Base-by-base conservation (phyloP, 305 asterid species). In the Fraxinus nigra region DNA sequence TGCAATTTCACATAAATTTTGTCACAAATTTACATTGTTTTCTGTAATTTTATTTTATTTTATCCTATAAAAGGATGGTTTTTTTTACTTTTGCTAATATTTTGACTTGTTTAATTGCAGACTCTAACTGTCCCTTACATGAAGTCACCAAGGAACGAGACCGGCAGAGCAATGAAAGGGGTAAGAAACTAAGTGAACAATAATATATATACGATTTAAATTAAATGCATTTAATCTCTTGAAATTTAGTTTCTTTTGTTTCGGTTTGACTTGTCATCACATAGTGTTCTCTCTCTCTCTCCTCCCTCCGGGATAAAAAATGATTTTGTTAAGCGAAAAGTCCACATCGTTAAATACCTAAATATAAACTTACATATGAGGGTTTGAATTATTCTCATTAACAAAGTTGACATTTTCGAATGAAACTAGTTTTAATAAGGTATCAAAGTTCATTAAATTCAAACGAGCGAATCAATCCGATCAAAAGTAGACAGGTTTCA, bases 91-190 rank as follows among this genome's bases (percentile, higher is more conserved):
- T 40, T 40, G 48, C 16, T 43, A 43, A 48, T 14, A 48, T 48
- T 48, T 48, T 13, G 20, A 14, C 20, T 14, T 48, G 7, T 48
- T 51, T 20, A 18, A 24, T 46, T 82, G 87, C 93, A 95, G 98
- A 95, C 97, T 18, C 82, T 93, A 84, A 93, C 98, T 81, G 92
- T 95, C 22, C 98, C 98, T 34, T 95, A 95, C 85, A 88, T 95
- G 94, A 93, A 93, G 87, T 85, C 93, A 18, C 86, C 98, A 7
- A 87, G 93, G 77, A 90, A 84, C 90, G 92, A 89, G 82, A 78
- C 85, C 76, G 79, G 82, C 76, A 87, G 92, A 87, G 72, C 87
- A 81, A 46, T 70, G 65, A 92, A 87, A 77, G 92, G 86, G 95
- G 98, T 94, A 90, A 82, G 88, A 20, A 76, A 76, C 22, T 11